Evolutionary conservation across 805 yeast genomes (phyloP).

Genomic region (Scheffersomyces lignosus): DNA sequence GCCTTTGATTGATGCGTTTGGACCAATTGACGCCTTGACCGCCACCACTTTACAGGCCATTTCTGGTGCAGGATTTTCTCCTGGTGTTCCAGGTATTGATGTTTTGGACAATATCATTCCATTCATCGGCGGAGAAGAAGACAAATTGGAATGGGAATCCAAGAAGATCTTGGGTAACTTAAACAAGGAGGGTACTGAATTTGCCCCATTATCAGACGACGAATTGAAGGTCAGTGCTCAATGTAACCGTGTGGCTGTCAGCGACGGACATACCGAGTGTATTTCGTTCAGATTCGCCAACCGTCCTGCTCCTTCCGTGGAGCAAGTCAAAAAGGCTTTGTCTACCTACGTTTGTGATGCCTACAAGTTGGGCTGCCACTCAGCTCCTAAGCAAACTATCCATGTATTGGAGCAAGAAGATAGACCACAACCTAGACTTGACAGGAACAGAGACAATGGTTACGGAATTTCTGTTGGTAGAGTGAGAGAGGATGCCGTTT

Average conservation of each 20-base stretch:
- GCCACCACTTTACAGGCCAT: conserved; percentile 95
- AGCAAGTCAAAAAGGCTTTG: conserved; percentile 69
- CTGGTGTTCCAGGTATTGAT: conserved; percentile 96
- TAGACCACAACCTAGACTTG: conserved; percentile 97
- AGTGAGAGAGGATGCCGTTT: conserved; percentile 86
- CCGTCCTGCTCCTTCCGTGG: conserved; percentile 83
- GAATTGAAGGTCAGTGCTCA: conserved; percentile 90
- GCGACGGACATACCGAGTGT: conserved; percentile 97
- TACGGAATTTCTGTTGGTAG: conserved; percentile 95
- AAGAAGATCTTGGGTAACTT: conserved; percentile 83
- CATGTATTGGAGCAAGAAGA: conserved; percentile 89
- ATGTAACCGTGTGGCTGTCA: conserved; percentile 94
- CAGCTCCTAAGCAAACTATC: conserved; percentile 91
- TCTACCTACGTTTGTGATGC: conserved; percentile 84
- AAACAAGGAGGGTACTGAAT: conserved; percentile 50
- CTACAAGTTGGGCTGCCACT: conserved; percentile 70
- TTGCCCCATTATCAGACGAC: conserved; percentile 59
- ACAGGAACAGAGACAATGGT: conserved; percentile 92
- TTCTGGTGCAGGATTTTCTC: conserved; percentile 97
- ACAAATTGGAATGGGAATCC: conserved; percentile 98
- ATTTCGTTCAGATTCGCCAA: conserved; percentile 80
- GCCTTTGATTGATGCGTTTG: conserved; percentile 87
- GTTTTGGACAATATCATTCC: conserved; percentile 94
- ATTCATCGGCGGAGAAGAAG: conserved; percentile 95
- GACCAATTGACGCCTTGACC: conserved; percentile 84